A percentile compares a stretch with the other conserved stretches of the same genome.
phyloP scores from a whole-genome alignment of 2,329 filamentous ascomycete genomes.

The Clarireedia hainanense region DNA sequence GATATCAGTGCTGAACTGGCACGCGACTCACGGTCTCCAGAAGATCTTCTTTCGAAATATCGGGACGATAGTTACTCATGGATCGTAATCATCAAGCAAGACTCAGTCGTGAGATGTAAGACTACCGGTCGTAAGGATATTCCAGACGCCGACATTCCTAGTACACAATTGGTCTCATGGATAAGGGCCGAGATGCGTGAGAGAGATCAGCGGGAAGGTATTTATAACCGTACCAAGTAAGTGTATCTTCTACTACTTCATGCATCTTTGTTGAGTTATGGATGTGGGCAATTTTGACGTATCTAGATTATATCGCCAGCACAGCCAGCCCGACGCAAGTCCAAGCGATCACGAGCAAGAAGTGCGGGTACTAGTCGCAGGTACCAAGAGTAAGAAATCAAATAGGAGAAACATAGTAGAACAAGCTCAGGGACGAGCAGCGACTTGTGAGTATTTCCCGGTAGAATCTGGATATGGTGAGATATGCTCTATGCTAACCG shows the following conservation, averaged over 20 bases:
- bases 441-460: slow-evolving; percentile 33
- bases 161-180: slow-evolving; percentile 67
- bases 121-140: slow-evolving; percentile 69
- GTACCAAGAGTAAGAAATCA: slow-evolving; percentile 83
- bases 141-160: slow-evolving; percentile 66
- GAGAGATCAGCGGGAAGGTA: slow-evolving; percentile 54
- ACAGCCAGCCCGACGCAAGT: slow-evolving; percentile 19
- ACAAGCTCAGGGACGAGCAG: slow-evolving; percentile 54
- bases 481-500: neutral
- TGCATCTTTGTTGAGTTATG: neutral
- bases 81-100: slow-evolving; percentile 82
- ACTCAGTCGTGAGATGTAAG: slow-evolving; percentile 69
- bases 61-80: slow-evolving; percentile 73
- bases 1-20: slow-evolving; percentile 86
- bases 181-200: slow-evolving; percentile 77
- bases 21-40: slow-evolving; percentile 66
- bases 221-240: slow-evolving; percentile 33
- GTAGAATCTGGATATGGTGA: neutral
- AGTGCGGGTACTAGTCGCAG: slow-evolving; percentile 75
- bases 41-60: slow-evolving; percentile 71
- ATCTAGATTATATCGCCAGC: slow-evolving; percentile 24
- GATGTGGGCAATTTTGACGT: neutral
- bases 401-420: slow-evolving; percentile 84
- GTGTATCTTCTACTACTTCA: neutral
- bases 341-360: slow-evolving; percentile 51